A percentile compares a stretch with the other conserved stretches of the same genome.
Conservation (phyloP, 352 stramenopile genomes). For the Globisporangium barbulae region DNA sequence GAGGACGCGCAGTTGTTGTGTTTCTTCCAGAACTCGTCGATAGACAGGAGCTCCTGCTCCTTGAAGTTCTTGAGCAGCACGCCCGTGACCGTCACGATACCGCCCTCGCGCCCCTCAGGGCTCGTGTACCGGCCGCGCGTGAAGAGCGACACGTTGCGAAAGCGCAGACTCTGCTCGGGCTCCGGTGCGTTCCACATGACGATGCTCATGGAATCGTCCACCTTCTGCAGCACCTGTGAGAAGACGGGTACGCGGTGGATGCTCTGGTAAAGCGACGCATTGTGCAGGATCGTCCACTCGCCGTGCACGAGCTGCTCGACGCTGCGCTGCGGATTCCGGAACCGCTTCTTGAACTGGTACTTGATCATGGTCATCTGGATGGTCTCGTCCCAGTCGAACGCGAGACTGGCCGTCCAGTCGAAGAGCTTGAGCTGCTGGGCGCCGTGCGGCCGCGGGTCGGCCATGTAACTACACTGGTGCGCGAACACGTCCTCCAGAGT, state of each 20-base stretch:
- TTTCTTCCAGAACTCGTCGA: slow-evolving; percentile 2
- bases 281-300: slow-evolving; percentile 6
- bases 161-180: slow-evolving; percentile 4
- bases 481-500: slow-evolving; percentile 4
- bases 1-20: background rate
- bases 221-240: slow-evolving; percentile 6
- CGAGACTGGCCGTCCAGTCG: background rate
- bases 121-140: slow-evolving; percentile 2
- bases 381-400: slow-evolving; percentile 4
- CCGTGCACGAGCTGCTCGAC: background rate
- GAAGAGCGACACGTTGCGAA: slow-evolving; percentile 12
- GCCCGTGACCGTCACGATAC: slow-evolving; percentile 1
- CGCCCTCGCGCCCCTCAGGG: background rate
- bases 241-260: slow-evolving; percentile 10
- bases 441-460: background rate
- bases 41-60: slow-evolving; percentile 4
- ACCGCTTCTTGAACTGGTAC: slow-evolving; percentile 12
- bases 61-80: slow-evolving; percentile 11
- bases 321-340: background rate
- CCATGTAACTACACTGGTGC: slow-evolving; percentile 1
- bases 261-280: slow-evolving; percentile 3
- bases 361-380: slow-evolving; percentile 4
- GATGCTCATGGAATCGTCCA: slow-evolving; percentile 2
- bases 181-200: slow-evolving; percentile 5
- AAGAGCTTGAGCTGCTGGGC: slow-evolving; percentile 4